A percentile compares a stretch with the other conserved stretches of the same genome.
phyloP scores from a whole-genome alignment of 2,329 filamentous ascomycete species.

The Talaromyces sp. region DNA sequence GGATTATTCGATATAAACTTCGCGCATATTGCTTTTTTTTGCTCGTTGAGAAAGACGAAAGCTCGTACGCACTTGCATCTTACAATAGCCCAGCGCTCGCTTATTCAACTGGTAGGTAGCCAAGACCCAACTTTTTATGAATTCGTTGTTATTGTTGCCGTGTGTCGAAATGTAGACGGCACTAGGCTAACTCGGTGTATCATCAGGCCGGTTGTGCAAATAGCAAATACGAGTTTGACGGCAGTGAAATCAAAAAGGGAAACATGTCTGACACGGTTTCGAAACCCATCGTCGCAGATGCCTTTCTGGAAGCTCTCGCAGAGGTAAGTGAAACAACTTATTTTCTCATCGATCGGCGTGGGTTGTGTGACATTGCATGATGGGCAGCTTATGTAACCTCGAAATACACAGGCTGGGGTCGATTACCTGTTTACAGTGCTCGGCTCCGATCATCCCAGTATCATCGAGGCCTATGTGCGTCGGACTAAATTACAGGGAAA shows the following conservation, averaged over 20 bases:
- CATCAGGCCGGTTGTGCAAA: background rate
- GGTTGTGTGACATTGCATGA: background rate
- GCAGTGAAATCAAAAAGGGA: background rate
- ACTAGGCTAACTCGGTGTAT: background rate
- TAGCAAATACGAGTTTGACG: background rate
- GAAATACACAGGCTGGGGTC: slow-evolving; percentile 17
- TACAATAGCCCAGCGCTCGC: background rate
- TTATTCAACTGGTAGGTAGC: background rate
- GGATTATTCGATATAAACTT: slow-evolving; percentile 2
- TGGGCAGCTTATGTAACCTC: slow-evolving; percentile 10
- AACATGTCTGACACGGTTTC: slow-evolving; percentile 10
- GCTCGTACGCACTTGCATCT: background rate
- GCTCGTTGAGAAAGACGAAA: background rate
- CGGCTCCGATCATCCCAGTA: slow-evolving; percentile 22
- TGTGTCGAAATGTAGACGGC: background rate
- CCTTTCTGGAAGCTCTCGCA: slow-evolving; percentile 21
- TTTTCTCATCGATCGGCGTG: background rate
- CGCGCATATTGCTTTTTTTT: background rate
- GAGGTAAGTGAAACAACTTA: slow-evolving; percentile 15
- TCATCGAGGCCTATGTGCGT: slow-evolving; percentile 22
- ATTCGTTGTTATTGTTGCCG: background rate
- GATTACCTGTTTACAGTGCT: slow-evolving; percentile 21
- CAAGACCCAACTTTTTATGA: background rate
- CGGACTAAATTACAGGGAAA: slow-evolving; percentile 18
- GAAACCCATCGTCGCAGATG: slow-evolving; percentile 19